phyloP scores from a whole-genome alignment of 176 grass and related monocot species.

The Paspalum vaginatum region DNA sequence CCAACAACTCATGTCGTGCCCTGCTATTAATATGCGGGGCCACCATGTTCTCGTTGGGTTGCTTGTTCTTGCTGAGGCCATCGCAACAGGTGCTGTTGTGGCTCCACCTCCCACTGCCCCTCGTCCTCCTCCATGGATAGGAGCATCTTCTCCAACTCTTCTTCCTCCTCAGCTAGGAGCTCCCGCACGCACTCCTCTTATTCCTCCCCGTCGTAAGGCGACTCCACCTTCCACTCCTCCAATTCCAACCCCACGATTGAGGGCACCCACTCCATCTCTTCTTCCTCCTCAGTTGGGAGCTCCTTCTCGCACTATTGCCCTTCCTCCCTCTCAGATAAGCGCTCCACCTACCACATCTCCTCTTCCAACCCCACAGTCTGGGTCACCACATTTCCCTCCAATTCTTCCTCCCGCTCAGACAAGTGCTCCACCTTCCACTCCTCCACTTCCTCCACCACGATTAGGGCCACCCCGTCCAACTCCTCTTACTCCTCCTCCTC shows the following conservation, averaged over 20 bases:
- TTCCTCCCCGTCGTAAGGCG: neutral
- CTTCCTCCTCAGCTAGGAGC: neutral
- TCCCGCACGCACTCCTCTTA: neutral
- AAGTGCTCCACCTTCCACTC: neutral
- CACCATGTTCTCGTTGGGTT: neutral
- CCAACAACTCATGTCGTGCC: neutral
- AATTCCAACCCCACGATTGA: neutral
- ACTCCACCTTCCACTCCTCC: neutral
- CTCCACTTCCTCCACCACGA: neutral
- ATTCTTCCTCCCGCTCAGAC: neutral
- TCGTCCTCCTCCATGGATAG: neutral
- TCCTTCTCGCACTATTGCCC: neutral
- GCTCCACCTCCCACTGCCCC: neutral
- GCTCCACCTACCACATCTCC: neutral
- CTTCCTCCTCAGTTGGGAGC: neutral
- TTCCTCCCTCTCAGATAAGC: neutral
- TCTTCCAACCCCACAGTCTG: neutral
- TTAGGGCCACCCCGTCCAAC: neutral
- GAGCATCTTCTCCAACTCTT: no score
- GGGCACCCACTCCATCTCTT: neutral
- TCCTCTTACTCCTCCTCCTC: neutral
- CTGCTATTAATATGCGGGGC: neutral
- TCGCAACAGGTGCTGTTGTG: neutral
- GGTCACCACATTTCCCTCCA: neutral
- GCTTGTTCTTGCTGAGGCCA: neutral